Evolutionary conservation across 768 basidiomycete species (phyloP).

Genomic region (Amanita pseudoporphyria): DNA sequence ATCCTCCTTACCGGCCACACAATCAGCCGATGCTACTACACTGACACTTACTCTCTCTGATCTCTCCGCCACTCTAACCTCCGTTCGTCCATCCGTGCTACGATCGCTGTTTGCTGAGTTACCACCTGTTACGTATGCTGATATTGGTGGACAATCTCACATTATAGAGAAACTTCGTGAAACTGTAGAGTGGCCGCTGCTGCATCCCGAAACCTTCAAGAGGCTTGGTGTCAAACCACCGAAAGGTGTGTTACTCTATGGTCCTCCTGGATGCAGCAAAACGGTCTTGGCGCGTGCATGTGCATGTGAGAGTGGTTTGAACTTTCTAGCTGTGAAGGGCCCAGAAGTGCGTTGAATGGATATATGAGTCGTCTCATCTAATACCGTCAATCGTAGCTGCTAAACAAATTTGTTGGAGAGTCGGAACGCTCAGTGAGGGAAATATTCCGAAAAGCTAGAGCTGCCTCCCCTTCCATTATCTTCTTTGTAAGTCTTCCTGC

Average conservation of each 20-base stretch:
- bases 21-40: background rate
- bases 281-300: conserved; percentile 88
- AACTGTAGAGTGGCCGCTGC: conserved; percentile 91
- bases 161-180: conserved; percentile 85
- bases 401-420: conserved; percentile 97
- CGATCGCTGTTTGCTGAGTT: conserved; percentile 87
- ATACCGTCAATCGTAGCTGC: conserved; percentile 40
- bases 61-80: conserved; percentile 60
- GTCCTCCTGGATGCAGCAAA: conserved; percentile 97
- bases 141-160: conserved; percentile 79
- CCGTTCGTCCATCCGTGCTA: conserved; percentile 88
- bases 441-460: conserved; percentile 90
- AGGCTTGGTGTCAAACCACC: conserved; percentile 84
- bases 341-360: conserved; percentile 62
- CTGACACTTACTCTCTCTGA: conserved; percentile 46
- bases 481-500: conserved; percentile 68
- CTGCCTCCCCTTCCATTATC: conserved; percentile 89
- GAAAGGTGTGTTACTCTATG: conserved; percentile 85
- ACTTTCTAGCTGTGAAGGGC: conserved; percentile 95
- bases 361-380: conserved; percentile 2
- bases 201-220: conserved; percentile 78
- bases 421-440: conserved; percentile 93
- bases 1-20: conserved; percentile 10
- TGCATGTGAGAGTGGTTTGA: conserved; percentile 89
- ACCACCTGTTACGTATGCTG: conserved; percentile 71